Conservation (phyloP, 1,139 yeast species). For the Hanseniaspora gamundiae region DNA sequence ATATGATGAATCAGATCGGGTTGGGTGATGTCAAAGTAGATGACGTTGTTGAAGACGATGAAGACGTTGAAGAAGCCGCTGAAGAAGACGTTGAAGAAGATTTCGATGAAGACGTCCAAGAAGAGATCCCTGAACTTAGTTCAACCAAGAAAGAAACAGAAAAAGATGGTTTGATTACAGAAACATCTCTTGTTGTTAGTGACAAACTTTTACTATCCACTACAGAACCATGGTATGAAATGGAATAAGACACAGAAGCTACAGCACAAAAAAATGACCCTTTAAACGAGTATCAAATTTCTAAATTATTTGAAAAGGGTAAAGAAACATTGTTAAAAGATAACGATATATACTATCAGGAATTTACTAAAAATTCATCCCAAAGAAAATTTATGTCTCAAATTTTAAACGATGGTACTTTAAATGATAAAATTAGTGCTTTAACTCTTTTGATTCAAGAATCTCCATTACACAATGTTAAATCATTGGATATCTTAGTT, state of each 20-base stretch:
- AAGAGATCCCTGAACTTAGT: conserved; percentile 8
- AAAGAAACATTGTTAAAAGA: conserved; percentile 55
- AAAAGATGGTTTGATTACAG: conserved; percentile 28
- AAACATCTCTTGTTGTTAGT: conserved; percentile 43
- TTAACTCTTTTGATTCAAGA: conserved; percentile 85
- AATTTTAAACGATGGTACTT: conserved; percentile 83
- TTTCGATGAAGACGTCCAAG: conserved; percentile 12
- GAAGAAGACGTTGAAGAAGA: conserved; percentile 19
- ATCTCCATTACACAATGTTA: conserved; percentile 82
- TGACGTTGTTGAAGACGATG: conserved; percentile 23
- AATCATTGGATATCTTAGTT: conserved; percentile 68
- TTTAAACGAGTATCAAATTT: conserved; percentile 39
- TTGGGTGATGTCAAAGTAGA: conserved; percentile 29
- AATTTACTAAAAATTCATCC: conserved; percentile 68
- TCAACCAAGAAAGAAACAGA: conserved; percentile 15
- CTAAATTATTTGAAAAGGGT: conserved; percentile 54
- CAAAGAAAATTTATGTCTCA: conserved; percentile 85
- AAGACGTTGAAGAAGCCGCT: conserved; percentile 20
- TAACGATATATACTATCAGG: conserved; percentile 59
- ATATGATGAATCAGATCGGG: conserved; percentile 61
- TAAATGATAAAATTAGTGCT: conserved; percentile 91
- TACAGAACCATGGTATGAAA: conserved; percentile 67
- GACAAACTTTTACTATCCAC: conserved; percentile 50
- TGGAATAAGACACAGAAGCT: conserved; percentile 32
- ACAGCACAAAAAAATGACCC: conserved; percentile 25